phyloP scores from a whole-genome alignment of 257 asterid genomes.

The Nicotiana tomentosiformis region DNA sequence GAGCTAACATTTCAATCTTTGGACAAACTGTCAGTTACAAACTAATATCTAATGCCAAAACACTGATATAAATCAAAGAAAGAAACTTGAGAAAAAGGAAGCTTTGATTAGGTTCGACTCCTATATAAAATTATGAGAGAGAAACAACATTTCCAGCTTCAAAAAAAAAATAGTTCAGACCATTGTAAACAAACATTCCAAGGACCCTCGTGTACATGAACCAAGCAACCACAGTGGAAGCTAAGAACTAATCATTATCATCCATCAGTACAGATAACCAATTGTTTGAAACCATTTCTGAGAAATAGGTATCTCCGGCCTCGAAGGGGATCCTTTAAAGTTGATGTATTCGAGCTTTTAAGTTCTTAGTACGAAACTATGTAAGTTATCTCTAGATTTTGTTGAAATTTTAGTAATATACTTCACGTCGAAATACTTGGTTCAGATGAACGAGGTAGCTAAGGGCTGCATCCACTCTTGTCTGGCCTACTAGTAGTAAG shows the following conservation, averaged over 20 bases:
- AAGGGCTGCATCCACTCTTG: not conserved
- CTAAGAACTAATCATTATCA: constrained; percentile 67
- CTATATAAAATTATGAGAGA: constrained; percentile 38
- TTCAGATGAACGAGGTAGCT: not conserved
- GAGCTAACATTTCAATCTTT: constrained; percentile 42
- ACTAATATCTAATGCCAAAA: constrained; percentile 66
- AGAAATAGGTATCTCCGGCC: constrained; percentile 53
- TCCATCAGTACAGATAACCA: constrained; percentile 58
- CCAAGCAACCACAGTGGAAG: constrained; percentile 75
- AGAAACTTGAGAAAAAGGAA: constrained; percentile 58
- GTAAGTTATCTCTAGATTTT: not conserved
- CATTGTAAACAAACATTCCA: constrained; percentile 62
- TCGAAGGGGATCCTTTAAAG: not conserved
- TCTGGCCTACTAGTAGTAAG: constrained; percentile 35
- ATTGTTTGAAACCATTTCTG: constrained; percentile 62
- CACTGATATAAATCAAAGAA: constrained; percentile 62
- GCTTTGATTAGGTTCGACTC: constrained; percentile 70
- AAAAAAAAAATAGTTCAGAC: constrained; percentile 74
- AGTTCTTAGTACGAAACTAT: not conserved
- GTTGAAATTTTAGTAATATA: not conserved
- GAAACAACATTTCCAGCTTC: constrained; percentile 59
- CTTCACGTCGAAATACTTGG: not conserved
- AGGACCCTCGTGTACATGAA: constrained; percentile 69
- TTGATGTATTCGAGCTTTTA: not conserved
- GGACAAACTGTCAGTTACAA: constrained; percentile 71